phyloP scores from a whole-genome alignment of 1,284 basidiomycete species.

The Cryptococcus deneoformans region DNA sequence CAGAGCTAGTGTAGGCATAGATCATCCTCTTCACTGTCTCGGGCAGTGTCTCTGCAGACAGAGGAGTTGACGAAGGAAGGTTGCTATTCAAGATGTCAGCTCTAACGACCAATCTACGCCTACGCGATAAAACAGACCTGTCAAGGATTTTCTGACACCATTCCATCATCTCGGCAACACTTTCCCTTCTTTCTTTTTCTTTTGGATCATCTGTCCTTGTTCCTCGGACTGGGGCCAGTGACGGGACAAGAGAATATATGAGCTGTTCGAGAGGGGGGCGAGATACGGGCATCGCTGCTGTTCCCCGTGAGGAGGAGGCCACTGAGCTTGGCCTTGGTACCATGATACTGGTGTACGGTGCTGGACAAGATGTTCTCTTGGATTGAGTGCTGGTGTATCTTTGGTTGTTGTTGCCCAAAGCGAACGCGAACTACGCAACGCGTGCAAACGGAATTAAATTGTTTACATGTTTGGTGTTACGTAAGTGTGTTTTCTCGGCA shows the following conservation, averaged over 20 bases:
- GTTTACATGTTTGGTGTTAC: not conserved
- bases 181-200: slow-evolving; percentile 31
- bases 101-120: not conserved
- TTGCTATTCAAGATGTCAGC: slow-evolving; percentile 7
- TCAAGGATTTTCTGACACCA: slow-evolving; percentile 39
- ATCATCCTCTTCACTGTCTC: slow-evolving; percentile 23
- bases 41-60: slow-evolving; percentile 15
- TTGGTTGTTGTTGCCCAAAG: not conserved
- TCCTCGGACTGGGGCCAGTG: slow-evolving; percentile 22
- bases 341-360: not conserved
- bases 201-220: slow-evolving; percentile 9
- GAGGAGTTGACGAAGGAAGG: slow-evolving; percentile 22
- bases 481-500: no score
- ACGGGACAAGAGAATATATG: slow-evolving; percentile 33
- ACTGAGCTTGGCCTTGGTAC: slow-evolving; percentile 9
- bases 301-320: slow-evolving; percentile 4
- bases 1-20: slow-evolving; percentile 3
- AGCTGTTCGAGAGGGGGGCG: slow-evolving; percentile 36
- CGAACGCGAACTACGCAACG: slow-evolving; percentile 1
- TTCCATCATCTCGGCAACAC: slow-evolving; percentile 38
- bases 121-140: slow-evolving; percentile 20
- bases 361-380: not conserved
- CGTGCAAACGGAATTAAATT: slow-evolving; percentile 1
- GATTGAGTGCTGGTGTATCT: not conserved
- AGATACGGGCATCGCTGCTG: slow-evolving; percentile 11